Evolutionary conservation across 2,329 filamentous ascomycete genomes (phyloP), one percentile per base, ranked within the genome.

Genomic region (Colletotrichum graminicola): DNA sequence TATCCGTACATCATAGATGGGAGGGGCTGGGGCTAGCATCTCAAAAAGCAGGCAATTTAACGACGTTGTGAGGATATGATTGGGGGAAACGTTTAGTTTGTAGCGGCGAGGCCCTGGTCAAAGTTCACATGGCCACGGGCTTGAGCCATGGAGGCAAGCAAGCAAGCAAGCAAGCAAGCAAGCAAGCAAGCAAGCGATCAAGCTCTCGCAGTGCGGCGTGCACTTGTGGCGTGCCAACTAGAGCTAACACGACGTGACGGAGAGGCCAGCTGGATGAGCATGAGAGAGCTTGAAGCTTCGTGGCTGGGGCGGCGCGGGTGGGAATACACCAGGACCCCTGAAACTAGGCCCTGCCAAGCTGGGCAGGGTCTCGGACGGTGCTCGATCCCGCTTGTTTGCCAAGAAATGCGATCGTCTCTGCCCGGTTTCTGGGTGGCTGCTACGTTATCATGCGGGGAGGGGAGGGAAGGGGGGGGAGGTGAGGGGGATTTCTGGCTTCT

Each of bases 291-390:
- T 18, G 39, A 47, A 26, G 39, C 32, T 26, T 8, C 12, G 26
- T 43, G 18, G 41, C 26, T 55, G n/a, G 41, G 12, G 32, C 41
- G 7, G 18, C 18, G 34, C n/a, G 66, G 12, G 61, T 54, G 66
- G 43, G 49, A 18, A 7, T 16, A 47, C 61, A 59, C 66, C 11
- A 14, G 1, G 43, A 59, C 61, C 67, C 67, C 67, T 66, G 62
- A 52, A 52, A 5, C 74, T 76, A 5, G 74, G 67, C 67, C 67
- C 67, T 71, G 67, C 64, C 67, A 67, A 67, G 67, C 43, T 63
- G 41, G 62, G 49, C 23, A 43, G 63, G 56, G 14, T n/a, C 43
- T 34, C 41, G 56, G 63, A 43, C 45, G 56, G 43, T 71, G 63
- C 67, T 61, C 51, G 56, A 67, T 71, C 64, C 67, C 67, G 63